phyloP scores from a whole-genome alignment of 306 rosid species.

The Cyamopsis tetragonoloba region DNA sequence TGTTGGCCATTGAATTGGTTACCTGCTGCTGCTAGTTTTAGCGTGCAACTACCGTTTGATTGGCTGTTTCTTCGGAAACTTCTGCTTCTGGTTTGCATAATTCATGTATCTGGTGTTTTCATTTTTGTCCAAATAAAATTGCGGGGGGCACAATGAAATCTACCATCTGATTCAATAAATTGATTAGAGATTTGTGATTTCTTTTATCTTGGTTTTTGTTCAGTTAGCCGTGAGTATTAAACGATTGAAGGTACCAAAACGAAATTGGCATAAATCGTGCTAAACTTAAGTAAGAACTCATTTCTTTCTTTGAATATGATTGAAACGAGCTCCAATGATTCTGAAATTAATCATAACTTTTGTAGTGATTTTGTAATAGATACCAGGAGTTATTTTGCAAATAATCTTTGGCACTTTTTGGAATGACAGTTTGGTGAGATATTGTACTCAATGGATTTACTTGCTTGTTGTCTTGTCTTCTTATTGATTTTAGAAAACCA shows the following conservation, averaged over 20 bases:
- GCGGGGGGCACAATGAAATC: not conserved
- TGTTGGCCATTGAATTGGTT: constrained; percentile 8
- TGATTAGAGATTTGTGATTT: not conserved
- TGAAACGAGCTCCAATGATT: not conserved
- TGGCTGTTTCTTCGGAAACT: not conserved
- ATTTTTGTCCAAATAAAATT: not conserved
- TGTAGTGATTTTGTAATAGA: not conserved
- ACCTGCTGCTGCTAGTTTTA: not conserved
- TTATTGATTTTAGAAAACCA: not conserved
- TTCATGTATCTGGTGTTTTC: not conserved
- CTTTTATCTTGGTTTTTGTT: not conserved
- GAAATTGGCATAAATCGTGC: not conserved
- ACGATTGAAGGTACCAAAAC: not conserved
- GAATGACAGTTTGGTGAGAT: constrained; percentile 1
- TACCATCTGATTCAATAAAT: not conserved
- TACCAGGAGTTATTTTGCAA: not conserved
- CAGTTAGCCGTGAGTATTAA: not conserved
- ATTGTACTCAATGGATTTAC: constrained; percentile 8
- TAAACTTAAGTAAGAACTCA: not conserved
- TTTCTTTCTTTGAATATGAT: constrained; percentile 12
- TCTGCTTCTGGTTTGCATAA: not conserved
- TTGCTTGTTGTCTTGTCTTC: constrained; percentile 9
- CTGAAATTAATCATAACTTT: not conserved
- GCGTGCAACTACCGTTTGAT: not conserved
- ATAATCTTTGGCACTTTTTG: not conserved